These are phyloP conservation scores for Eucalyptus shirleyi DNA, from an alignment of 345 rosid genomes.

Conservation along the genomic window DNA sequence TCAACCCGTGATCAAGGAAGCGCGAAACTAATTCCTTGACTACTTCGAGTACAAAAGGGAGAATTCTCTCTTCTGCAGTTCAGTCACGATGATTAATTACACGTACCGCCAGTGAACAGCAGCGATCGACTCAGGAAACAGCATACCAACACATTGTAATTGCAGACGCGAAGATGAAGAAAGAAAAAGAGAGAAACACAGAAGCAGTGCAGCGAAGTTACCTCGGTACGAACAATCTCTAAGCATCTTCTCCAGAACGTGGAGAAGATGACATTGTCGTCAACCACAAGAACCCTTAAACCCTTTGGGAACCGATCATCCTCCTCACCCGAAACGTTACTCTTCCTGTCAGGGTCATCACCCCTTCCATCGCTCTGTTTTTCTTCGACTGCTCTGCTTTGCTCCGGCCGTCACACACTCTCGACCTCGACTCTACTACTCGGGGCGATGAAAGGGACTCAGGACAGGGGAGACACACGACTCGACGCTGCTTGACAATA, in stretches of 20 bases:
- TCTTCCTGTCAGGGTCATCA: fast-evolving
- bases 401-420: background rate
- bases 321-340: background rate
- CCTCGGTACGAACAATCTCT: background rate
- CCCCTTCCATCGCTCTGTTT: background rate
- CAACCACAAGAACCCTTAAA: background rate
- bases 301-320: background rate
- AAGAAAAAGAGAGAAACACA: background rate
- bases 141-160: too few relatives aligned
- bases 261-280: background rate
- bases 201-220: background rate
- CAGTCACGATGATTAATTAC: background rate
- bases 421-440: background rate
- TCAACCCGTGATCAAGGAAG: background rate
- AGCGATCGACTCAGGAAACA: background rate
- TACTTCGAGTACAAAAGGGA: background rate
- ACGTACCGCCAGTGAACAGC: background rate
- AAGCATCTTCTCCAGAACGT: background rate
- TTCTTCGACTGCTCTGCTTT: background rate
- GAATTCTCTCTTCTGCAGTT: background rate
- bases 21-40: background rate
- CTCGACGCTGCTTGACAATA: background rate
- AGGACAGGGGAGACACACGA: background rate
- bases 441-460: background rate
- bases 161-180: too few relatives aligned